These are phyloP conservation scores for Rhododendron molle DNA, from an alignment of 148 eudicot genomes.

Conservation along the genomic window DNA sequence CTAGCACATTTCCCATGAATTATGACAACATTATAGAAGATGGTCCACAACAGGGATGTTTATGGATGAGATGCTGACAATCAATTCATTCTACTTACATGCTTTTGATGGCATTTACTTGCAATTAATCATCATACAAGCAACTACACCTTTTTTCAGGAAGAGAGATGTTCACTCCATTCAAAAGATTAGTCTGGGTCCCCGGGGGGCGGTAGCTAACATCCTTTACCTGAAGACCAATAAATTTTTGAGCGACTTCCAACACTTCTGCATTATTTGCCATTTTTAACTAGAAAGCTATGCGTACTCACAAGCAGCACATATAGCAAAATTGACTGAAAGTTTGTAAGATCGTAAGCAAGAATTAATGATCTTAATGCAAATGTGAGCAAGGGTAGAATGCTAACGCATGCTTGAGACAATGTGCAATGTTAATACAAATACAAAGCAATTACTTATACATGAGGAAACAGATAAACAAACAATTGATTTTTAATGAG, in stretches of 20 bases:
- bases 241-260: constrained; percentile 1
- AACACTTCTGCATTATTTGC: not conserved
- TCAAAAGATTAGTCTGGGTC: constrained; percentile 66
- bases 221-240: constrained; percentile 52
- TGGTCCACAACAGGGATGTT: not conserved
- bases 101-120: not conserved
- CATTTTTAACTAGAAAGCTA: not conserved
- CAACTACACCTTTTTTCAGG: constrained; percentile 58
- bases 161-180: constrained; percentile 59
- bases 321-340: not conserved
- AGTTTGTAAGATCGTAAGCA: not conserved
- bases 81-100: not conserved
- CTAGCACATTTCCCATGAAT: not conserved
- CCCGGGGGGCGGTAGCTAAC: constrained; percentile 80
- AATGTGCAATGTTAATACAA: not conserved
- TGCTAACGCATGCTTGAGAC: not conserved
- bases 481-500: not conserved
- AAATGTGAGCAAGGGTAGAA: not conserved
- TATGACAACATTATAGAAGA: not conserved
- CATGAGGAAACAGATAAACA: not conserved
- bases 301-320: not conserved
- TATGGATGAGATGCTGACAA: not conserved
- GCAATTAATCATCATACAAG: not conserved
- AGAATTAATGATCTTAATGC: not conserved
- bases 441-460: not conserved